These are phyloP conservation scores for Fusarium sp. DNA, from an alignment of 2,329 filamentous ascomycete genomes.

Conservation along the genomic window DNA sequence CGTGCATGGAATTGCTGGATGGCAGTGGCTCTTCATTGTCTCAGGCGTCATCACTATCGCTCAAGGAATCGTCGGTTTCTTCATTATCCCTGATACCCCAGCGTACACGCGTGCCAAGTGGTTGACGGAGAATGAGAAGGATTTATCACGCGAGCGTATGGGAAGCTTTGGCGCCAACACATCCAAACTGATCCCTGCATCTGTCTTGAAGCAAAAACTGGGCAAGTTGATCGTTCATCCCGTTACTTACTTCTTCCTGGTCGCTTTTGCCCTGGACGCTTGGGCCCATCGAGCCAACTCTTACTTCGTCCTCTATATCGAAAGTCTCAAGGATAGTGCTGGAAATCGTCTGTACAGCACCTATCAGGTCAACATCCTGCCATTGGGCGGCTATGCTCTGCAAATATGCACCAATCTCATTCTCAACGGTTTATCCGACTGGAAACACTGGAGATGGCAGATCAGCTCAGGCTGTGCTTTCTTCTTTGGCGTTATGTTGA, in stretches of 20 bases:
- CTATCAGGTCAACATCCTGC: constrained; percentile 49
- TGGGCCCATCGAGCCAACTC: constrained; percentile 48
- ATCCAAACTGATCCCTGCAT: constrained; percentile 41
- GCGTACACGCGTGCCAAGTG: constrained; percentile 46
- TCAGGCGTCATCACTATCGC: constrained; percentile 56
- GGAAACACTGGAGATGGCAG: constrained; percentile 55
- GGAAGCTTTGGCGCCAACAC: constrained; percentile 45
- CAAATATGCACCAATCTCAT: constrained; percentile 51
- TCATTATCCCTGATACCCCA: constrained; percentile 52
- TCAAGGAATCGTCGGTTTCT: constrained; percentile 53
- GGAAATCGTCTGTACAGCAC: constrained; percentile 45
- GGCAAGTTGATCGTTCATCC: constrained; percentile 45
- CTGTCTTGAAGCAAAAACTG: constrained; percentile 42
- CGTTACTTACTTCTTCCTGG: constrained; percentile 47
- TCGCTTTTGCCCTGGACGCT: constrained; percentile 45
- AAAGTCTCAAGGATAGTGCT: constrained; percentile 41
- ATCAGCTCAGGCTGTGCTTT: constrained; percentile 47
- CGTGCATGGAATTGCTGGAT: constrained; percentile 53
- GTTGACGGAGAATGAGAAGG: constrained; percentile 45
- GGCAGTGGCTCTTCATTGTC: constrained; percentile 61
- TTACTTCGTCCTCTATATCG: constrained; percentile 50
- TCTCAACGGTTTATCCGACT: constrained; percentile 51
- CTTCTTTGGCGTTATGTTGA: constrained; percentile 46
- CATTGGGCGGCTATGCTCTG: constrained; percentile 46
- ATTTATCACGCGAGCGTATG: constrained; percentile 44